phyloP scores from a whole-genome alignment of 2,329 filamentous ascomycete species.

The Epichloe gansuensis region DNA sequence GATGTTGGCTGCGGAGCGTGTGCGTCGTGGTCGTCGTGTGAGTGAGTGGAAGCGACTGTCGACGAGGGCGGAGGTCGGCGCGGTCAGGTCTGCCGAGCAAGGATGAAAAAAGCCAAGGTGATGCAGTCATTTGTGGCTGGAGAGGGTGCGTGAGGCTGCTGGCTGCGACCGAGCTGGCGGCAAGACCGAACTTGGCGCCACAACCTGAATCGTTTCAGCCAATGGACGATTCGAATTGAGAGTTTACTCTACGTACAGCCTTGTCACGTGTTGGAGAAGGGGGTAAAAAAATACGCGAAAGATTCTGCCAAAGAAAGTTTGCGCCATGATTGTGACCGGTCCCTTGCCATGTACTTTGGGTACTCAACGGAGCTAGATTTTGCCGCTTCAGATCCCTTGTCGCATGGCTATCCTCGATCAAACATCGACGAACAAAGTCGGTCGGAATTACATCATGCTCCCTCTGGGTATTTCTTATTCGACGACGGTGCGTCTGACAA shows the following conservation, averaged over 20 bases:
- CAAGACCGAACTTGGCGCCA: conserved; percentile 2
- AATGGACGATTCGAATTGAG: conserved; percentile 3
- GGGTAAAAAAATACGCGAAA: not conserved
- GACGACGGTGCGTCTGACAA: too few species aligned
- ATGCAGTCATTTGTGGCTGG: conserved; percentile 5
- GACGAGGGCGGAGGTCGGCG: conserved; percentile 4
- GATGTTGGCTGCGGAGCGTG: conserved; percentile 3
- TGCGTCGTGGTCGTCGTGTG: conserved; percentile 1
- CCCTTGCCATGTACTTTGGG: not conserved
- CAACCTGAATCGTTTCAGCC: not conserved
- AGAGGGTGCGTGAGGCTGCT: not conserved
- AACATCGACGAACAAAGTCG: not conserved
- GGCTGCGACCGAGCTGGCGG: not conserved
- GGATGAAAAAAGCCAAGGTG: not conserved
- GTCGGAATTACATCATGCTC: not conserved
- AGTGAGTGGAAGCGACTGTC: conserved; percentile 2
- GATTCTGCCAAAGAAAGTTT: not conserved
- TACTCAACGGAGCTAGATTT: not conserved
- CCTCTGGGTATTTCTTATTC: not conserved
- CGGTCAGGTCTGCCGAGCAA: conserved; percentile 1
- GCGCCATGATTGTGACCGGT: not conserved
- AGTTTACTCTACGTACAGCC: not conserved
- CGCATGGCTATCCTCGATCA: not conserved
- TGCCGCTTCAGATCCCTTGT: not conserved
- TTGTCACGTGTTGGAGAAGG: conserved; percentile 4